Evolutionary conservation across 805 yeast species (phyloP).

Genomic region (Sugiyamaella valdiviana): DNA sequence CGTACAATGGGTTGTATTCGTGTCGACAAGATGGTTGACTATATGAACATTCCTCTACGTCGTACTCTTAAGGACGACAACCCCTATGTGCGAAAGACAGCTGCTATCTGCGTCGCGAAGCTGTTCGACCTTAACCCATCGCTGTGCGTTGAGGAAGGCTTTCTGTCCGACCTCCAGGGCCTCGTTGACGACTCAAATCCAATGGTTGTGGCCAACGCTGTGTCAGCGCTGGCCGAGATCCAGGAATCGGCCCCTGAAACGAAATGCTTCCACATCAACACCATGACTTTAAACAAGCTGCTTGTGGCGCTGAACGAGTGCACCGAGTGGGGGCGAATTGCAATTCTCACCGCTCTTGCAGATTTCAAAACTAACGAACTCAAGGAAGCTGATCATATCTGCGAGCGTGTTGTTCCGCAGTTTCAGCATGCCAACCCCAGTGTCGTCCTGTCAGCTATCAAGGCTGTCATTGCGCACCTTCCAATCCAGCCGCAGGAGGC

Average conservation of each 20-base stretch:
- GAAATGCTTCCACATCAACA: constrained; percentile 39
- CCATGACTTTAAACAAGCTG: constrained; percentile 46
- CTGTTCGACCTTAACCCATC: constrained; percentile 77
- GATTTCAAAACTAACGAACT: constrained; percentile 54
- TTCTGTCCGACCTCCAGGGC: constrained; percentile 57
- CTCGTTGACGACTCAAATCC: constrained; percentile 85
- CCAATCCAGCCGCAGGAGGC: constrained; percentile 34
- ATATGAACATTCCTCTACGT: constrained; percentile 82
- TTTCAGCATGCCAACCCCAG: constrained; percentile 96
- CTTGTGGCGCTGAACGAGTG: constrained; percentile 88
- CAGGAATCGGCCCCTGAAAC: constrained; percentile 56
- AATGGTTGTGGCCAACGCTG: constrained; percentile 94
- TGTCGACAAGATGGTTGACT: constrained; percentile 91
- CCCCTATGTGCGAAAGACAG: constrained; percentile 96
- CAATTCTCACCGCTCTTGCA: constrained; percentile 74
- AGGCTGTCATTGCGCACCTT: constrained; percentile 65
- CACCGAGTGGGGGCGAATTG: constrained; percentile 97
- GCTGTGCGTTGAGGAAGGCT: constrained; percentile 82
- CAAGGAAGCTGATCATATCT: constrained; percentile 72
- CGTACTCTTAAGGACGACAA: constrained; percentile 85
- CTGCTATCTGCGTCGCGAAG: constrained; percentile 95
- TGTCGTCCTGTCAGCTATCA: constrained; percentile 80
- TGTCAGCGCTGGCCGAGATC: constrained; percentile 79
- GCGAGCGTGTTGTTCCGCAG: constrained; percentile 89
- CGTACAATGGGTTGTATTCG: constrained; percentile 98